These are phyloP conservation scores for Wickerhamomyces subpelliculosus DNA, from an alignment of 805 yeast species.

Conservation along the genomic window DNA sequence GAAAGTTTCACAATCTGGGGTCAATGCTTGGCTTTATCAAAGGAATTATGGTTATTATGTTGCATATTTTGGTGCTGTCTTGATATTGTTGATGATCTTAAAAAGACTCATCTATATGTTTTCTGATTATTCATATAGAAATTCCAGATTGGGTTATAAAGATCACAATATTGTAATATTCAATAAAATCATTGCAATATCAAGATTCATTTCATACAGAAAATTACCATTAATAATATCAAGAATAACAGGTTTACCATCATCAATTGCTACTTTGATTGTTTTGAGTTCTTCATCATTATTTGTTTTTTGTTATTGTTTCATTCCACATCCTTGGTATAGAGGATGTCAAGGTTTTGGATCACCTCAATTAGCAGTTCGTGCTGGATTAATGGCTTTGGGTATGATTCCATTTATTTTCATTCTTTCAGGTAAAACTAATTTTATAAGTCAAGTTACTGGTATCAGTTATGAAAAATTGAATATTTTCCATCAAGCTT, in stretches of 20 bases:
- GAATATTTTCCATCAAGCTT: slow-evolving; percentile 39
- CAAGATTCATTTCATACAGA: slow-evolving; percentile 26
- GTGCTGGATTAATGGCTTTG: slow-evolving; percentile 45
- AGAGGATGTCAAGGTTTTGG: slow-evolving; percentile 50
- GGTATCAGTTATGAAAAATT: slow-evolving; percentile 52
- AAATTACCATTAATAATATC: slow-evolving; percentile 25
- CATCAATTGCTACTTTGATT: slow-evolving; percentile 29
- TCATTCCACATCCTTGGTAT: slow-evolving; percentile 43
- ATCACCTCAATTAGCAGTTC: slow-evolving; percentile 48
- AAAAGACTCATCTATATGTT: slow-evolving; percentile 8
- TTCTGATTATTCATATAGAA: slow-evolving; percentile 13
- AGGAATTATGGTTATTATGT: slow-evolving; percentile 9
- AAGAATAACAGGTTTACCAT: slow-evolving; percentile 30
- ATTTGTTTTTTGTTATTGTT: slow-evolving; percentile 26
- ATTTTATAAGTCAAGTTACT: slow-evolving; percentile 39
- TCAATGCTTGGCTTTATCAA: slow-evolving; percentile 11
- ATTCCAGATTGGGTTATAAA: slow-evolving; percentile 5
- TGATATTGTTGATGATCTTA: slow-evolving; percentile 4
- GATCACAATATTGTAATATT: not conserved
- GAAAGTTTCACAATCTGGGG: slow-evolving; percentile 10
- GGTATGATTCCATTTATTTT: slow-evolving; percentile 45
- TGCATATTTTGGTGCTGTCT: slow-evolving; percentile 11
- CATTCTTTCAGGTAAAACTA: slow-evolving; percentile 46
- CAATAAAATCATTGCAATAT: slow-evolving; percentile 21
- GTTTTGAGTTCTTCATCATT: slow-evolving; percentile 26